Conservation (phyloP, 2,329 filamentous ascomycete species). For the Microcyclosporella mali region DNA sequence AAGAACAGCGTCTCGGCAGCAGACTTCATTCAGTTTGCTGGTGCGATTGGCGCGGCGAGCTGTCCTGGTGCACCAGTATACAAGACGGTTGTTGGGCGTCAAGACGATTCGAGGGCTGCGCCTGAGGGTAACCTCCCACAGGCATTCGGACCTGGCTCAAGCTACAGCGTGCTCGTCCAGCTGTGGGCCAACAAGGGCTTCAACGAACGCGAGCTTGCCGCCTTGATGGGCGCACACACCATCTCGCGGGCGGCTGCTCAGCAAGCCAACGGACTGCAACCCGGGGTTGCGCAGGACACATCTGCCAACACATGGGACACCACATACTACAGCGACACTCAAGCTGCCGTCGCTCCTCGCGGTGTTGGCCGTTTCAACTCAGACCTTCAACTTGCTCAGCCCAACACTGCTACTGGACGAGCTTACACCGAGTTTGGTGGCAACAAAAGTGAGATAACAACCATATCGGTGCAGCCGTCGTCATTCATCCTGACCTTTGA, state of each 20-base stretch:
- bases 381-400: slow-evolving; percentile 25
- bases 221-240: slow-evolving; percentile 51
- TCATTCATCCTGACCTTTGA: too few species aligned
- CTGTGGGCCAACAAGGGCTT: slow-evolving; percentile 49
- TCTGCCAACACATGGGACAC: slow-evolving; percentile 48
- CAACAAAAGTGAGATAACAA: background rate
- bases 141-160: slow-evolving; percentile 33
- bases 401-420: slow-evolving; percentile 4
- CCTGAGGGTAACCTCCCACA: slow-evolving; percentile 43
- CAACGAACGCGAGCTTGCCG: slow-evolving; percentile 44
- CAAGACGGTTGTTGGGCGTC: slow-evolving; percentile 40
- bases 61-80: slow-evolving; percentile 16
- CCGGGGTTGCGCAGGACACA: slow-evolving; percentile 37
- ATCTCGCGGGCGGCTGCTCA: slow-evolving; percentile 41
- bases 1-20: slow-evolving; percentile 40
- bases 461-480: too few species aligned
- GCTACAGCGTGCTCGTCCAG: slow-evolving; percentile 36
- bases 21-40: slow-evolving; percentile 50
- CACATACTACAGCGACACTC: slow-evolving; percentile 41
- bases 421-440: slow-evolving; percentile 11
- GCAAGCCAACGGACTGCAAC: slow-evolving; percentile 17
- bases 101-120: slow-evolving; percentile 37
- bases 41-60: slow-evolving; percentile 35
- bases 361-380: slow-evolving; percentile 27
- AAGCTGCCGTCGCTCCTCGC: slow-evolving; percentile 10